Conservation (phyloP, 2,329 filamentous ascomycete genomes). For the Orbilia ellipsospora region DNA sequence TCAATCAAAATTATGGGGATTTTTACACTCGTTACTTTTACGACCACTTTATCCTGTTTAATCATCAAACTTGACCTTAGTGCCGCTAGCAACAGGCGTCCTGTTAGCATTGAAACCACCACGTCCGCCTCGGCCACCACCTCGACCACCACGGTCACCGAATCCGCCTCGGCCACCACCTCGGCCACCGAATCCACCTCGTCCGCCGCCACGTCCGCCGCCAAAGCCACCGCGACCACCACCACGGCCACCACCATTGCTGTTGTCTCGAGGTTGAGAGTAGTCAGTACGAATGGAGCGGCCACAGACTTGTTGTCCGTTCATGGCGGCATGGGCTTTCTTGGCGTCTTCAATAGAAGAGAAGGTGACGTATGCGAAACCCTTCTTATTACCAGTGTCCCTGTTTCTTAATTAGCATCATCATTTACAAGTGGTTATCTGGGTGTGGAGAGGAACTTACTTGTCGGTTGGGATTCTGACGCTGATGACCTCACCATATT, state of each 20-base stretch:
- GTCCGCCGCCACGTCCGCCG: slow-evolving; percentile 61
- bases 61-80: slow-evolving; percentile 64
- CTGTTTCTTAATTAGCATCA: slow-evolving; percentile 63
- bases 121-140: slow-evolving; percentile 65
- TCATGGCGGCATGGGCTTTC: slow-evolving; percentile 75
- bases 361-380: slow-evolving; percentile 92
- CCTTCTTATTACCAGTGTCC: slow-evolving; percentile 85
- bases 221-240: slow-evolving; percentile 65
- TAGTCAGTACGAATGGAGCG: slow-evolving; percentile 86
- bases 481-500: slow-evolving; percentile 77
- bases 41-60: slow-evolving; percentile 38
- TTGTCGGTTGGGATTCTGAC: slow-evolving; percentile 88
- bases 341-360: slow-evolving; percentile 83
- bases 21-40: slow-evolving; percentile 1
- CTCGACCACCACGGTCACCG: slow-evolving; percentile 62
- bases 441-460: slow-evolving; percentile 63
- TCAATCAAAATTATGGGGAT: slow-evolving; percentile 8
- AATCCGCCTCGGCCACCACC: slow-evolving; percentile 61
- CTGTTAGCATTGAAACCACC: slow-evolving; percentile 61
- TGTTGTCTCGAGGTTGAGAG: slow-evolving; percentile 73
- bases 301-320: slow-evolving; percentile 77
- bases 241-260: slow-evolving; percentile 65
- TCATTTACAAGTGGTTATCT: too few species aligned
- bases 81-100: slow-evolving; percentile 62
- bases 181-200: slow-evolving; percentile 61